phyloP scores from a whole-genome alignment of 345 rosid species.

The Boechera retrofracta region DNA sequence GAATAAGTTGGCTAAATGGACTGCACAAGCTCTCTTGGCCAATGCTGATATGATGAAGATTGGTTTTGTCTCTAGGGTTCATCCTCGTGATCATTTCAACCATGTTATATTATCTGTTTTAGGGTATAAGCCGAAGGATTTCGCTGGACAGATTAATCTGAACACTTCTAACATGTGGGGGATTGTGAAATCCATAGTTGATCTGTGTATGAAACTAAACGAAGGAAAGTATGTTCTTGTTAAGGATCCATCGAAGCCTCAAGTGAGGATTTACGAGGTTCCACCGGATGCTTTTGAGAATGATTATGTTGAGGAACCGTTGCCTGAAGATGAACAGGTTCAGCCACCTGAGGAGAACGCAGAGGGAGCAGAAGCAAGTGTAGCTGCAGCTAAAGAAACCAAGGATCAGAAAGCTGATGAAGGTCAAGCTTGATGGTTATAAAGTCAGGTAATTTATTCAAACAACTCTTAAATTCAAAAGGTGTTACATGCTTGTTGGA shows the following conservation, averaged over 20 bases:
- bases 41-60: slow-evolving; percentile 97
- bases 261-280: slow-evolving; percentile 95
- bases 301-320: slow-evolving; percentile 94
- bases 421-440: slow-evolving; percentile 56
- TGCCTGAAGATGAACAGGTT: slow-evolving; percentile 56
- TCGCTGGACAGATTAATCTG: slow-evolving; percentile 90
- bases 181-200: slow-evolving; percentile 91
- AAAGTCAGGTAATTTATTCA: slow-evolving; percentile 12
- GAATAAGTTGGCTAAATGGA: slow-evolving; percentile 95
- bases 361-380: slow-evolving; percentile 60
- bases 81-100: slow-evolving; percentile 97
- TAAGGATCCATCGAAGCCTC: slow-evolving; percentile 96
- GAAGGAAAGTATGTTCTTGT: slow-evolving; percentile 75
- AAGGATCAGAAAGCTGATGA: slow-evolving; percentile 59
- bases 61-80: slow-evolving; percentile 94
- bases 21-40: slow-evolving; percentile 89
- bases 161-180: slow-evolving; percentile 99
- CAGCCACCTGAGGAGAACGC: slow-evolving; percentile 76
- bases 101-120: slow-evolving; percentile 89
- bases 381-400: slow-evolving; percentile 48
- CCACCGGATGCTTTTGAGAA: slow-evolving; percentile 99
- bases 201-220: slow-evolving; percentile 80
- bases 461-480: not conserved
- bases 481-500: not conserved
- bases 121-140: slow-evolving; percentile 92